Evolutionary conservation across 2,329 filamentous ascomycete genomes (phyloP).

Genomic region (Penicillium paneum): DNA sequence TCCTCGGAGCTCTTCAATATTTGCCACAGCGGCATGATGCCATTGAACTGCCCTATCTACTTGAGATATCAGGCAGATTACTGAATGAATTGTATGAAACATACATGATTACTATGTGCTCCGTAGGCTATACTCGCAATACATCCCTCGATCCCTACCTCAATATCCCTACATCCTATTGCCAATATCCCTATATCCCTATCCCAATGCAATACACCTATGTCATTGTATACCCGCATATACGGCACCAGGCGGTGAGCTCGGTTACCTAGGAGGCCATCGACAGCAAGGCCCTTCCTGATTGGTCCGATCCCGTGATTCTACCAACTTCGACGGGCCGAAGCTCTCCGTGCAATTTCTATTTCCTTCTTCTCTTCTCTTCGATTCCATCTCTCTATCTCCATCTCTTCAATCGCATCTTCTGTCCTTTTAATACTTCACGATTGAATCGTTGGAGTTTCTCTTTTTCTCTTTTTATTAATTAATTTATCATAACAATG

Average conservation of each 20-base stretch:
- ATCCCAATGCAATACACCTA: neutral
- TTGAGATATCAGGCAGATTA: neutral
- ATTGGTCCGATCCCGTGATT: conserved; percentile 28
- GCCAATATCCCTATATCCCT: too few species aligned
- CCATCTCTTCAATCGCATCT: conserved; percentile 15
- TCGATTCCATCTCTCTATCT: conserved; percentile 19
- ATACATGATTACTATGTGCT: too few species aligned
- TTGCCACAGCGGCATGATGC: neutral
- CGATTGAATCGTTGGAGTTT: conserved; percentile 36
- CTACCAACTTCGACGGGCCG: conserved; percentile 40
- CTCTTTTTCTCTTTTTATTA: conserved; percentile 36
- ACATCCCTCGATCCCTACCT: too few species aligned
- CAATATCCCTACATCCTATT: neutral
- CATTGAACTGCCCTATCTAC: neutral
- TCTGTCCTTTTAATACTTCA: conserved; percentile 23
- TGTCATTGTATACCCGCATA: neutral
- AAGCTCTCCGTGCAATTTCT: conserved; percentile 37
- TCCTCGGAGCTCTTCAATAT: neutral
- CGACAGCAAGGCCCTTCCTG: conserved; percentile 5
- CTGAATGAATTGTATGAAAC: neutral
- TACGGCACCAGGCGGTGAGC: conserved; percentile 12
- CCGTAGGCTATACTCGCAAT: too few species aligned
- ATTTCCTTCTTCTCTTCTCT: conserved; percentile 26
- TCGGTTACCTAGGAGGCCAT: conserved; percentile 16
- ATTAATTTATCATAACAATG: conserved; percentile 56